Evolutionary conservation across 2,329 filamentous ascomycete genomes (phyloP), one percentile per base, ranked within the genome.

Genomic region (Fusarium cyanostomum): DNA sequence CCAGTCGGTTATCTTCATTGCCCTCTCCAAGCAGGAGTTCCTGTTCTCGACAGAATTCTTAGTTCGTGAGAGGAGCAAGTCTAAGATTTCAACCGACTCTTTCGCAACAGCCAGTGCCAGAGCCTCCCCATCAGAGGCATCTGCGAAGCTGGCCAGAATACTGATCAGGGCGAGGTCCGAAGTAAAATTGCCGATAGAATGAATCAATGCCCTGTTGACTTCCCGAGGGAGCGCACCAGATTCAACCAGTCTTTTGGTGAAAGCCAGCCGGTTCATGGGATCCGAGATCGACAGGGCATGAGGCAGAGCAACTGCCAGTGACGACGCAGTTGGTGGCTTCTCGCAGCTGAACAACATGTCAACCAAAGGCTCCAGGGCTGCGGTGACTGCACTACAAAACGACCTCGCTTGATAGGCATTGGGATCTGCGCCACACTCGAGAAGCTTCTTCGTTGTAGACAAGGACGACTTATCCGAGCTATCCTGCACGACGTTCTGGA

Each of bases 351-450:
- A 78, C 3, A 88, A 69, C 18, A 84, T 69, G 37, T 86, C 82
- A 9, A 81, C 78, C 8, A 87, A 71, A 5, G 76, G 75, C 1
- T 75, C 71, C 39, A 82, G 77, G 12, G 79, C 78, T 1, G 77
- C 78, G 15, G 78, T 78, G 3, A 87, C 79, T 5, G 84, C 83
- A 50, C 77, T 75, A 49, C 82, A 82, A 1, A 88, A 71, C 0
- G 84, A 79, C 2, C 81, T 79, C 0, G 80, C 84, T 24, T 84
- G 81, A 54, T 80, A 78, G 1, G 78, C 76, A 60, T 87, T 86
- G n/a, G 85, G 75, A 42, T 86, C 81, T 3, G 85, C 85, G 1
- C 84, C 83, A 1, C 80, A 76, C 2, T 78, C 75, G 2, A 88
- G 68, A 0, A 88, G 76, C 1, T 78, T 72, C 52, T 79, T 78